These are phyloP conservation scores for Usnea hakonensis DNA, from an alignment of 495 filamentous ascomycete species.

Conservation along the genomic window DNA sequence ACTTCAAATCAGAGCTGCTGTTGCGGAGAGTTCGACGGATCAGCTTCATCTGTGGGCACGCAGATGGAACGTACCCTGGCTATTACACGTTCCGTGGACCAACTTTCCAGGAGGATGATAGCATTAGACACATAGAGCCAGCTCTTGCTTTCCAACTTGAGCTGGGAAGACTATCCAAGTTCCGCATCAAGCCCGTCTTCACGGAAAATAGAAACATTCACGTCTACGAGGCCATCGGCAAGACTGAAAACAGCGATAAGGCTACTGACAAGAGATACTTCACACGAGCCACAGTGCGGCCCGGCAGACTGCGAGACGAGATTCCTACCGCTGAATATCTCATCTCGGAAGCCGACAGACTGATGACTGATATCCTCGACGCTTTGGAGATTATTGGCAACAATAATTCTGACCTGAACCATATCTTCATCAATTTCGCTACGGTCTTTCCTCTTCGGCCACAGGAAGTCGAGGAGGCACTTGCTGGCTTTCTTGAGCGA, in stretches of 20 bases:
- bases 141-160: constrained; percentile 97
- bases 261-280: constrained; percentile 81
- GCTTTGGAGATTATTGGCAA: constrained; percentile 97
- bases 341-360: constrained; percentile 90
- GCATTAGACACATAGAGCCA: constrained; percentile 94
- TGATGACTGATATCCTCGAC: constrained; percentile 97
- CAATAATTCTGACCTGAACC: constrained; percentile 98
- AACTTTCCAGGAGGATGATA: constrained; percentile 78
- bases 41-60: constrained; percentile 93
- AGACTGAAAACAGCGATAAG: constrained; percentile 80
- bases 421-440: constrained; percentile 99
- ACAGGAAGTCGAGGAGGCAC: constrained; percentile 83
- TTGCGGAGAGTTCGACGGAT: constrained; percentile 75
- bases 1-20: constrained; percentile 76
- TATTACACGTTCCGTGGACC: constrained; percentile 98
- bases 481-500: constrained; percentile 90
- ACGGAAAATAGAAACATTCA: constrained; percentile 99
- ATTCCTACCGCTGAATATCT: constrained; percentile 97
- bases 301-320: constrained; percentile 88
- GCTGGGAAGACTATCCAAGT: constrained; percentile 85
- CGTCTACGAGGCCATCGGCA: constrained; percentile 93
- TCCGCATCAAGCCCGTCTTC: constrained; percentile 95
- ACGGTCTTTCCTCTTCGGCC: constrained; percentile 89
- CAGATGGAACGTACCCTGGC: constrained; percentile 87
- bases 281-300: constrained; percentile 85